Base-by-base conservation (phyloP, 441 rosid species). In the Adansonia grandidieri region DNA sequence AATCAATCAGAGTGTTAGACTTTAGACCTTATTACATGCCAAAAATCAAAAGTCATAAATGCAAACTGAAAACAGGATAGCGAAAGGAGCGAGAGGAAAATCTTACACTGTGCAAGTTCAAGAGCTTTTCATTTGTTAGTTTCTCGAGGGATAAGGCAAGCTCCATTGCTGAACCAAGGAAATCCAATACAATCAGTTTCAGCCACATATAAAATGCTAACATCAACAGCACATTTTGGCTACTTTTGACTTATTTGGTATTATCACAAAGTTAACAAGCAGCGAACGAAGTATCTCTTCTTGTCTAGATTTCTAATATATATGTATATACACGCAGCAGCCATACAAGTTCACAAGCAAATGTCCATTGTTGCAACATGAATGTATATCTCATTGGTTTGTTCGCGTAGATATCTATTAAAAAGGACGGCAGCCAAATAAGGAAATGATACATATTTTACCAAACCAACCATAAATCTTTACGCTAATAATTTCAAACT, bases 111-210 rank as follows among this genome's bases (percentile, higher is more conserved):
- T 90, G 93, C 60, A 91, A 78, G 81, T 91, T 83, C 66, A 90
- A 76, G 73, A 91, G 93, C 88, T 90, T 91, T 67, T 86, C 93
- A 76, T 88, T 91, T 67, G 82, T 85, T 44, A 91, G 86, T 81
- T 90, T 91, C 90, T 91, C 96, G 82, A 91, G 69, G 50, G 92
- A 91, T 84, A 91, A 82, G 0, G 93, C 84, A 56, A 90, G 86
- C 86, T 90, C 94, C 94, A 90, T 90, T 13, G 92, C 94, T 90
- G 63, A 42, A 69, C 63, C 79, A 84, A 78, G 48, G 69, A 78
- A 66, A 28, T 62, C 10, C n/a, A 53, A 22, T 37, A 53, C 44
- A 32, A 74, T 58, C 62, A 54, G 51, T 0, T 4, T 22, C 20
- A 28, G 5, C 5, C 19, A 64, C 67, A 10, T 6, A 76, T 2